Base-by-base conservation (phyloP, 2,329 filamentous ascomycete species). In the Leptographium lundbergii region DNA sequence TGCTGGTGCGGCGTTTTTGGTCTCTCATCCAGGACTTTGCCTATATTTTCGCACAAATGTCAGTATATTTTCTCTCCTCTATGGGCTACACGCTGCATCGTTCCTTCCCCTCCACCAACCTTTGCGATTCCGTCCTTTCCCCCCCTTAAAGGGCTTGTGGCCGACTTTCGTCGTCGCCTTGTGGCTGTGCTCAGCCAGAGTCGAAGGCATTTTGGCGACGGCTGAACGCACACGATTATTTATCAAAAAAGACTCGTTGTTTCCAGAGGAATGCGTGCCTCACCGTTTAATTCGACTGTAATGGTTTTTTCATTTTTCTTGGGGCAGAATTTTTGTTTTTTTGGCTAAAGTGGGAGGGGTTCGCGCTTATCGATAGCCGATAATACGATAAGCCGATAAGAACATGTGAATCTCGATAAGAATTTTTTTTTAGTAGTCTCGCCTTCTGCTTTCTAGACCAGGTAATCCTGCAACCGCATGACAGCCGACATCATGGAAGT, bases 1-100 rank as follows among this genome's bases (percentile, higher is more conserved):
- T 96, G 90, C 71, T 99, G 94, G 71, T 96, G 90, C 59, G 89
- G 89, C 19, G 92, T 96, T 73, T 89, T 95, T 68, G 92, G 85
- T 66, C 80, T 83, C 69, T 95, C 88, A 67, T 82, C 76, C 59
- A 79, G 86, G 56, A 92, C 81, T 72, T 94, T 94, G 69, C 91
- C 89, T 94, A 10, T 11, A 17, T 7, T 32, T 34, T 29, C 36
- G 19, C 27, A 25, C 48, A 51, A 11, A 32, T 51, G 48, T 53
- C 6, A 57, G 56, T 7, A 13, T 51, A 5, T 29, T 51, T 29
- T 27, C 42, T 45, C 19, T 19, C 4, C 14, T 42, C 17, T 10
- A n/a, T 19, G 6, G 19, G 6, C 42, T 45, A 29, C 9, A 29
- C 1, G 10, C 13, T 27, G 7, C 19, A 32, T 29, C 48, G 48